Evolutionary conservation across 2,329 filamentous ascomycete genomes (phyloP).

Genomic region (Colletotrichum sidae): DNA sequence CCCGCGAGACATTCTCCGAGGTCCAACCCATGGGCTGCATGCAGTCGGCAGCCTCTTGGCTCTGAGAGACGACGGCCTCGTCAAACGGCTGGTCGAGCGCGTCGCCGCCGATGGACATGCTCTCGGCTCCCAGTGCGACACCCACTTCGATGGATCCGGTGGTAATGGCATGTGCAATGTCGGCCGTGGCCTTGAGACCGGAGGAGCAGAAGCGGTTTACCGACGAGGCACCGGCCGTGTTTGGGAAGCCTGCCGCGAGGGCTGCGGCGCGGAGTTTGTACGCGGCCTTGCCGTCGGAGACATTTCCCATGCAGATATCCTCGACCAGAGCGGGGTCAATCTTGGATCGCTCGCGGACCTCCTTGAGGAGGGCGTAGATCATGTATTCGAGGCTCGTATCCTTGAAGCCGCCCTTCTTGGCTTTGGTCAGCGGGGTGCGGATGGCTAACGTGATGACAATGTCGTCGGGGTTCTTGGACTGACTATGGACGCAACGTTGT

Average conservation of each 20-base stretch:
- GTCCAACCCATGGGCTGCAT: slow-evolving; percentile 98
- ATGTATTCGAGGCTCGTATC: slow-evolving; percentile 92
- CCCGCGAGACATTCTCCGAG: slow-evolving; percentile 91
- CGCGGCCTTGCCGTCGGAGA: slow-evolving; percentile 85
- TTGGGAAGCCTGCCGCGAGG: slow-evolving; percentile 92
- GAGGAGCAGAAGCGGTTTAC: slow-evolving; percentile 98
- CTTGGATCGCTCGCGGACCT: slow-evolving; percentile 77
- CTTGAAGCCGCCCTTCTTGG: slow-evolving; percentile 92
- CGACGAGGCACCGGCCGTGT: slow-evolving; percentile 83
- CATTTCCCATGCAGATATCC: slow-evolving; percentile 94
- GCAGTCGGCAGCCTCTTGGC: slow-evolving; percentile 85
- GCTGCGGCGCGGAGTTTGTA: slow-evolving; percentile 92
- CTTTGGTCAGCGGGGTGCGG: slow-evolving; percentile 90
- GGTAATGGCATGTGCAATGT: slow-evolving; percentile 90
- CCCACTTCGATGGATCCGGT: slow-evolving; percentile 87
- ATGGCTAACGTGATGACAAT: slow-evolving; percentile 94
- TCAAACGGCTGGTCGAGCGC: slow-evolving; percentile 79
- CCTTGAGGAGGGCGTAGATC: slow-evolving; percentile 83
- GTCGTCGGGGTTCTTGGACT: slow-evolving; percentile 93
- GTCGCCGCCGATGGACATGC: slow-evolving; percentile 83
- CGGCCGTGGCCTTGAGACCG: slow-evolving; percentile 93
- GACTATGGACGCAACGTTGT: slow-evolving; percentile 62
- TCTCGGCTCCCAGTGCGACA: slow-evolving; percentile 88
- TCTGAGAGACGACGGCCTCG: slow-evolving; percentile 75
- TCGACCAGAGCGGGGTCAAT: slow-evolving; percentile 85